Percentiles rank a stretch among this genome's conserved stretches.
phyloP scores from a whole-genome alignment of 495 filamentous ascomycete species.

The Annulohypoxylon nitens region DNA sequence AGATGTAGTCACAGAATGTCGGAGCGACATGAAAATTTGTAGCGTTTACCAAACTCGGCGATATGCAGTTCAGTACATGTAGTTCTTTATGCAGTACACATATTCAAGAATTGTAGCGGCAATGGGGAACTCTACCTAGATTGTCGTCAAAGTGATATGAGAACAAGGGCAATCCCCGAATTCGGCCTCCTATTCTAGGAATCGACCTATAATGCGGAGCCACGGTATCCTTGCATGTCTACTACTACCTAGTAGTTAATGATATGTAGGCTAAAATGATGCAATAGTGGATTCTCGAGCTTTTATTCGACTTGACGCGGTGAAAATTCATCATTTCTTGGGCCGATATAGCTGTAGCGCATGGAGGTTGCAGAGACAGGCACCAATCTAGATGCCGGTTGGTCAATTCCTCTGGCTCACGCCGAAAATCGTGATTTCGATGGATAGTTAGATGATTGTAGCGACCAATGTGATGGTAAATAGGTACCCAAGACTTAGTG shows the following conservation, averaged over 20 bases:
- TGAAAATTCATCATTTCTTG: not conserved
- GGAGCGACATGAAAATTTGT: not conserved
- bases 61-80: not conserved
- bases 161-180: conserved; percentile 16
- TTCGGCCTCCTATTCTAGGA: conserved; percentile 23
- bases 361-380: conserved; percentile 1
- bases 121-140: not conserved
- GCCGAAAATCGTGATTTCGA: not conserved
- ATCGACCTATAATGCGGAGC: conserved; percentile 24
- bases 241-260: conserved; percentile 29
- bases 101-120: not conserved
- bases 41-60: not conserved
- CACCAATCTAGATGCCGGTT: not conserved
- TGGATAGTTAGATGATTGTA: not conserved
- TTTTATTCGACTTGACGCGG: conserved; percentile 24
- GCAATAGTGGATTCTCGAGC: conserved; percentile 34
- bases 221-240: conserved; percentile 35
- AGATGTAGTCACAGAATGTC: not conserved
- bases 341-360: conserved; percentile 11
- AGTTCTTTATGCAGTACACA: not conserved
- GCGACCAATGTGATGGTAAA: not conserved
- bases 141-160: not conserved
- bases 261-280: conserved; percentile 45
- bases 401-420: not conserved
- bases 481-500: not conserved